Evolutionary conservation across 225 moss, liverwort and hornwort genomes (phyloP).

Genomic region (Climacium dendroides): DNA sequence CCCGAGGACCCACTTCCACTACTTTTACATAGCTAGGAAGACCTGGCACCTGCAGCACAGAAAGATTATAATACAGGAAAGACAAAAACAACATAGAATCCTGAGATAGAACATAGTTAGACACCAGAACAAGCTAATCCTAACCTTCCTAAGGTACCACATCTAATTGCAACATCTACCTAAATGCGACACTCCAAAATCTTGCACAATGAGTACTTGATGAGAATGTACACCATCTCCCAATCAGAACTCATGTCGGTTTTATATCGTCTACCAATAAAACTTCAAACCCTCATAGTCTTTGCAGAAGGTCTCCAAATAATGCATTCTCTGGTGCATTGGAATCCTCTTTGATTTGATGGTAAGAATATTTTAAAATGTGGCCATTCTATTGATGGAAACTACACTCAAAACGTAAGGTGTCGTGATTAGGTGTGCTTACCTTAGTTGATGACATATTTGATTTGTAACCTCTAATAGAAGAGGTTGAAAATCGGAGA

Average conservation of each 20-base stretch:
- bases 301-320: not conserved
- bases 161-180: not conserved
- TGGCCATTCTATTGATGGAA: not conserved
- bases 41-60: slow-evolving; percentile 23
- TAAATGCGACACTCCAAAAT: not conserved
- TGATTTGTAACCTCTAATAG: not conserved
- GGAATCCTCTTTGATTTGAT: not conserved
- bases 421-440: not conserved
- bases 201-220: not conserved
- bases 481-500: not conserved
- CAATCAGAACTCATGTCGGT: not conserved
- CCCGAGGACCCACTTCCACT: slow-evolving; percentile 93
- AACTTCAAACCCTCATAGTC: not conserved
- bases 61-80: not conserved
- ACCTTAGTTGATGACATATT: not conserved
- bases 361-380: not conserved
- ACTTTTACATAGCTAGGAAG: slow-evolving; percentile 77
- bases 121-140: not conserved
- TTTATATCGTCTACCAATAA: not conserved
- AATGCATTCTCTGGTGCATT: not conserved
- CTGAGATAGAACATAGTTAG: not conserved
- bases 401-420: not conserved
- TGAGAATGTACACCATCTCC: not conserved
- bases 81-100: not conserved
- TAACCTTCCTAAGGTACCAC: not conserved